These are phyloP conservation scores for Trametes elegans DNA, from an alignment of 768 basidiomycete genomes.

Conservation along the genomic window DNA sequence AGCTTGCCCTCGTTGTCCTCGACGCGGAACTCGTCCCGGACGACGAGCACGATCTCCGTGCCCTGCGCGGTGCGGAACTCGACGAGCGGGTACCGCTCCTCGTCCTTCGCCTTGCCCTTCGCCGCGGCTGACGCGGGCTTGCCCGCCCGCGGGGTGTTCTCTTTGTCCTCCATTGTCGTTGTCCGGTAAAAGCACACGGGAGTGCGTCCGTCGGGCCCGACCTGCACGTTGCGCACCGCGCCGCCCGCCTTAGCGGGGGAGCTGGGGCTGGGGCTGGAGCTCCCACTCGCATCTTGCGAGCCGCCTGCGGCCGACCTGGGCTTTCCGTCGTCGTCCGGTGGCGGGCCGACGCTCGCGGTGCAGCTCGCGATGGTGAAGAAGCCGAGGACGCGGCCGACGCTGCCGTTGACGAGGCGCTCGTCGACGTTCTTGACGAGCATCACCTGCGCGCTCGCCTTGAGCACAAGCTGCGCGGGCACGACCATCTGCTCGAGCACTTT, in stretches of 20 bases:
- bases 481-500: conserved; percentile 62
- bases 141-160: conserved; percentile 29
- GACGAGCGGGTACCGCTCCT: conserved; percentile 45
- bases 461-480: conserved; percentile 50
- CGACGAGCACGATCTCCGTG: conserved; percentile 46
- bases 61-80: conserved; percentile 43
- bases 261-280: no score
- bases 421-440: conserved; percentile 74
- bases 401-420: conserved; percentile 65
- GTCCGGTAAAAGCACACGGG: conserved; percentile 20
- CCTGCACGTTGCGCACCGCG: conserved; percentile 36
- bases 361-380: conserved; percentile 38
- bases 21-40: conserved; percentile 51
- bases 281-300: conserved; percentile 26
- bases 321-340: not conserved
- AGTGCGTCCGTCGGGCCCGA: conserved; percentile 32
- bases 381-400: conserved; percentile 58
- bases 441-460: conserved; percentile 62
- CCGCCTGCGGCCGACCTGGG: conserved; percentile 14
- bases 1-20: conserved; percentile 51
- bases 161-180: conserved; percentile 31
- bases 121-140: conserved; percentile 18
- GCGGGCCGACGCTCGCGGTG: conserved; percentile 5
- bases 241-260: conserved; percentile 30
- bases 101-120: conserved; percentile 35